Conservation (phyloP, 2,329 filamentous ascomycete species). For the Diplodia mutila region DNA sequence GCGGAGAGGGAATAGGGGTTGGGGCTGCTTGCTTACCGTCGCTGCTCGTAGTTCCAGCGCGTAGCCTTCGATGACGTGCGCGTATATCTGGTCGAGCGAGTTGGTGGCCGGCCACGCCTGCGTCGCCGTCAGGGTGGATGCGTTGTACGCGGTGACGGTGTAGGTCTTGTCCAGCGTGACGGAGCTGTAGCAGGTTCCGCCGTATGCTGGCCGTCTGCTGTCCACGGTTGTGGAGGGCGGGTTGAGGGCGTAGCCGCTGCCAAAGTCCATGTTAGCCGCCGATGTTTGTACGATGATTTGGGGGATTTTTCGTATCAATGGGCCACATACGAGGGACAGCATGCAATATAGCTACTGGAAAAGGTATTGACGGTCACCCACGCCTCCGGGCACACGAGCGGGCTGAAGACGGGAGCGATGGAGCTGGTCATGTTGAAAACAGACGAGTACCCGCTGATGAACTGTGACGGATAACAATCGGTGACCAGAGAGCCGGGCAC, state of each 20-base stretch:
- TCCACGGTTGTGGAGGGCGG: slow-evolving; percentile 30
- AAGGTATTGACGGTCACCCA: slow-evolving; percentile 32
- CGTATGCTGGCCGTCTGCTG: slow-evolving; percentile 33
- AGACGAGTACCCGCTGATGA: slow-evolving; percentile 32
- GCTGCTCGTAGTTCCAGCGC: slow-evolving; percentile 7
- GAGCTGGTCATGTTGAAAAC: slow-evolving; percentile 29
- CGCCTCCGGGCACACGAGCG: slow-evolving; percentile 34
- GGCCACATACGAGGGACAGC: slow-evolving; percentile 34
- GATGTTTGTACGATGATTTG: no score
- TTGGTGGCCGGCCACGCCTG: slow-evolving; percentile 24
- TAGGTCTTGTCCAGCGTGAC: slow-evolving; percentile 29
- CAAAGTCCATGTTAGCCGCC: not conserved
- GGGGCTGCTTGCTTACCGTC: not conserved
- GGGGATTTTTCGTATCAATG: no score
- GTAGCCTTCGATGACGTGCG: slow-evolving; percentile 37
- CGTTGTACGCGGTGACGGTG: slow-evolving; percentile 32
- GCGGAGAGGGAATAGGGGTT: not conserved
- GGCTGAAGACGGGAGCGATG: slow-evolving; percentile 35
- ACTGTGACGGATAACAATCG: slow-evolving; percentile 35
- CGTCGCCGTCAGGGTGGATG: slow-evolving; percentile 27
- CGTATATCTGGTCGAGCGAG: slow-evolving; percentile 31
- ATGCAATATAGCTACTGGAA: slow-evolving; percentile 34
- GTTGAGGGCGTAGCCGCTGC: slow-evolving; percentile 32
- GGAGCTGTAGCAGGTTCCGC: slow-evolving; percentile 35
- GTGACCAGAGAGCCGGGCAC: slow-evolving; percentile 30